Evolutionary conservation across 2,329 filamentous ascomycete genomes (phyloP), one percentile per base, ranked within the genome.

Genomic region (Leptoxyphium fumago): DNA sequence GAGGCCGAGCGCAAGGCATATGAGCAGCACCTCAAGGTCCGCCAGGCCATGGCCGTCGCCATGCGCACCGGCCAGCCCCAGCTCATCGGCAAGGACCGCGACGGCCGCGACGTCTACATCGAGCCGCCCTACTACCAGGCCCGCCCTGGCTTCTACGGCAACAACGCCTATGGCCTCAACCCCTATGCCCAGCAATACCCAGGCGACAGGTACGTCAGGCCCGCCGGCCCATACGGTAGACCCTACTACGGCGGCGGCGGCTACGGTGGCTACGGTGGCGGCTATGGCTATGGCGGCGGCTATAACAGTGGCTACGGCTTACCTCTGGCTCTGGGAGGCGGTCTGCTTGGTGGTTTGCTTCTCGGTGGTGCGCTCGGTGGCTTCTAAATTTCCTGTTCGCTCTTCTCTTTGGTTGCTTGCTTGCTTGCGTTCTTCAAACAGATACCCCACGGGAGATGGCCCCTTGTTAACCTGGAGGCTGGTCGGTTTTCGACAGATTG

Each of bases 61-160:
- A 61, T 70, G 47, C 54, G 71, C 49, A 76, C 74, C 0, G 74
- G 74, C 1, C 59, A 74, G 53, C 74, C 75, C 11, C 74, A 77
- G 48, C 63, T 70, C 10, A 50, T 79, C 0, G 70, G 74, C 32
- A 70, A 69, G 48, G 74, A 78, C 53, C 54, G 55, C 10, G 58
- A 74, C 29, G 73, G 74, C 1, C 63, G 65, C 34, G 70, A 77
- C 44, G 62, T 78, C n/a, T 80, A 74, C 56, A 67, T 79, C 29
- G 71, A 76, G 51, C 73, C 75, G 8, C 73, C 74, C 2, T 59
- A 61, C 21, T 64, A 62, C 0, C 32, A 36, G 15, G 13, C 32
- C 9, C 13, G 5, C 3, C 32, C 32, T 36, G 32, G 32, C 13
- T 36, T 13, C 15, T 36, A 36, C 15, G 38, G 38, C 13, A 48